Base-by-base conservation (phyloP, 768 basidiomycete species). In the Suillus variegatus region DNA sequence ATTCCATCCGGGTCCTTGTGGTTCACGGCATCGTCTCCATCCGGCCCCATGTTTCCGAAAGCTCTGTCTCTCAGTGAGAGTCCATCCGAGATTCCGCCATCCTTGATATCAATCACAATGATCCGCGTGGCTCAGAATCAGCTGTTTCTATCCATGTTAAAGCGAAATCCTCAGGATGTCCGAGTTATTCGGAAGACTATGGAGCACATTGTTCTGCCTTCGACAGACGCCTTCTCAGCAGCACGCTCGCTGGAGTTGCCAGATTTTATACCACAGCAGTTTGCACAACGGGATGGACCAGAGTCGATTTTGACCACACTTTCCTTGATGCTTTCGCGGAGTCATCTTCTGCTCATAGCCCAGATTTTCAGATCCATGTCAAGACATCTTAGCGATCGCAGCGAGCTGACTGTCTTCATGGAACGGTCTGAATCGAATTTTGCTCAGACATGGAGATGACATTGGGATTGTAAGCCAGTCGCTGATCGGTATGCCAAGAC, bases 381-480 rank as follows among this genome's bases (percentile, higher is more conserved):
- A 3, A 78, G 90, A 16, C 89, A 91, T 76, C 78, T 90, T 62
- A 91, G 84, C 68, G 90, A 91, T 66, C 82, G 88, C 14, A 82
- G 82, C 56, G 92, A 94, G 69, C 78, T 94, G 18, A 85, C 85
- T 0, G 70, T 87, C 28, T 80, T 91, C 13, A 76, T 92, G 22
- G 90, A 93, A 93, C 72, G 89, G 90, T 4, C 71, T 93, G 22
- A 93, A 91, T 73, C 83, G 85, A 6, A 88, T 90, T 51, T 76
- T 94, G 20, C 76, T 91, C 38, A 77, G 76, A 3, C 91, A 93
- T 75, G 88, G 89, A 4, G 83, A 88, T 69, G 92, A 93, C 69
- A 84, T 90, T 54, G 89, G 88, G n/a, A 86, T 93, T 61, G 86
- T 94, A n/a, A 82, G 84, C 44, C 91, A 92, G 66, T 82, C 86